Evolutionary conservation across 192 early-diverging fungal genomes (phyloP), one percentile per base, ranked within the genome.

Genomic region (Obelidium mucronatum): DNA sequence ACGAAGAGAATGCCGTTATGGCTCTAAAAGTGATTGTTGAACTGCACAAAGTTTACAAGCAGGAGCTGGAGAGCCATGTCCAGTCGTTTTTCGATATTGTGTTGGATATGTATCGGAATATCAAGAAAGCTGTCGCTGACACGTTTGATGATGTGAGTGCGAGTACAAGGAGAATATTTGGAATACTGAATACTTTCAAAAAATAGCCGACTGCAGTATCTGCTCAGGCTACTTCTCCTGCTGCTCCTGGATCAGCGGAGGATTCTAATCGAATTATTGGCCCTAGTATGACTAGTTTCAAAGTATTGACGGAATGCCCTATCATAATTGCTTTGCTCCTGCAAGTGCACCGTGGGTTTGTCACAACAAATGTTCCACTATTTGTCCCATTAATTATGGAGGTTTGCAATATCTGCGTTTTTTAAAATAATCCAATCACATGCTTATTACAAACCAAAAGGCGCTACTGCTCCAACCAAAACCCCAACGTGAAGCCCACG

Each of bases 281-380:
- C 28, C 88, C 82, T 70, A 94, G 93, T 74, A 80, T 94, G 76
- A 87, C 85, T 52, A 96, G 94, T 74, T 98, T 99, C 89, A 99
- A 99, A 81, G 97, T 99, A 24, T 78, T 99, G 74, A 97, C 95
- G 2, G 98, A 99, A 75, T 97, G 97, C 73, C 98, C 98, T 3
- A 97, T 99, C 30, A 98, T 98, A 60, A 94, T 99, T 30, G 98
- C 97, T 1, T 83, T 97, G 26, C 82, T 98, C 28, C 96, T 98
- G 73, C 95, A 97, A 83, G 88, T 97, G 1, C 92, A 96, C 84
- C 62, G 79, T 31, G 89, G 93, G 19, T 92, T 92, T 69, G 94
- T 94, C 31, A 89, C 87, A 37, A 86, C 84, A 30, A 94, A 96
- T 73, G 92, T 98, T 40, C 87, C 88, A 40, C 86, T 85, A 60